Base-by-base conservation (phyloP, 2,329 filamentous ascomycete species). In the Clarireedia homoeocarpa region DNA sequence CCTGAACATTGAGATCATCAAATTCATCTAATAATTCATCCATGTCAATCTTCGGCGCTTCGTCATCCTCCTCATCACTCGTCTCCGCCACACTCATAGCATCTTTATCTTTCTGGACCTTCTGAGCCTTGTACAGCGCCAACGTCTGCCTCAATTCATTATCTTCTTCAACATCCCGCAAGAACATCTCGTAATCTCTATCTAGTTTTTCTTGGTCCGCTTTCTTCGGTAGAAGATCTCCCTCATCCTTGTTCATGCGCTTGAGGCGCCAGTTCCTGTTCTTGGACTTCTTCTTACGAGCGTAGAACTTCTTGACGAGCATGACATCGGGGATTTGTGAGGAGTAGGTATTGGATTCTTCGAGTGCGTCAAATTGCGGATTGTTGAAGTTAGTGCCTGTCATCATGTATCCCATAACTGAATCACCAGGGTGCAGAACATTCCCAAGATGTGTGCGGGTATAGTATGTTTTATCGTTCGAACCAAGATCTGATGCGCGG, bases 261-360 rank as follows among this genome's bases (percentile, higher is more conserved):
- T 89, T 95, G 71, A 99, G 83, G 71, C 87, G 88, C 94, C 94
- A 99, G 78, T 89, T 89, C 64, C 95, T 85, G 72, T 79, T 81
- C 77, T 84, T 86, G 70, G 83, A 81, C 82, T 92, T 95, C 77
- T 88, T 85, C 73, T 88, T 87, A 65, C 89, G 84, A 57, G 87
- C 84, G 74, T 95, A 99, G 79, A 89, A 85, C 73, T 99, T 99
- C 90, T 95, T 97, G 71, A 99, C 90, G 3, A 99, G 80, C 6
- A 99, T 75, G 0, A 97, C 94, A 67, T 99, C 94, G 0, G 94
- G 94, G 55, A 99, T 88, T 3, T 80, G 84, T 3, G 84, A 86
- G 2, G 82, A 77, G 73, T 95, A 92, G 51, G 85, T 83, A 70
- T 83, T 83, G 53, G 85, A 90, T 51, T 80, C 73, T 71, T 96